Evolutionary conservation across 192 early-diverging fungal species (phyloP).

Genomic region (Coemansia sp.): DNA sequence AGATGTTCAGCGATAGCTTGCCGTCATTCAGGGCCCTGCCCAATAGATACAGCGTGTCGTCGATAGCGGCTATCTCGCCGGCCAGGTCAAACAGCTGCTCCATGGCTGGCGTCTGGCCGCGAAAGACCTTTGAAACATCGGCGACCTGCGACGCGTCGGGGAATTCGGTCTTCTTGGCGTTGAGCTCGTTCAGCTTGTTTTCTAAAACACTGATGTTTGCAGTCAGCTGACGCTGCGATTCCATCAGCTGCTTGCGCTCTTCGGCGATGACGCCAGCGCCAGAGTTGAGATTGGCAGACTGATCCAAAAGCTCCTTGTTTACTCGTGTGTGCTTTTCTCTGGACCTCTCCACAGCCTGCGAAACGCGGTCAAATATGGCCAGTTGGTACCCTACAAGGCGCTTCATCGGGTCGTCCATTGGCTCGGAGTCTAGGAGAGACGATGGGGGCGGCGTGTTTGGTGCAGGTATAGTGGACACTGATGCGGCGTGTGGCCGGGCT

Average conservation of each 20-base stretch:
- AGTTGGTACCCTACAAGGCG: conserved; percentile 58
- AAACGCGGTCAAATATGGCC: conserved; percentile 63
- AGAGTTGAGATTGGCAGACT: conserved; percentile 70
- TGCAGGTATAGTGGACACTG: conserved; percentile 7
- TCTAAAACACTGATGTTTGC: conserved; percentile 67
- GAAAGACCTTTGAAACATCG: conserved; percentile 30
- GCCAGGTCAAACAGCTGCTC: conserved; percentile 83
- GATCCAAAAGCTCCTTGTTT: conserved; percentile 66
- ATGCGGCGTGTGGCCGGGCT: not conserved
- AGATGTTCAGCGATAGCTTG: conserved; percentile 66
- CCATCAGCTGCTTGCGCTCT: conserved; percentile 60
- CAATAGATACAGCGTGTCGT: conserved; percentile 83
- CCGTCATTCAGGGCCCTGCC: conserved; percentile 77
- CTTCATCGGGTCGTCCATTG: conserved; percentile 53
- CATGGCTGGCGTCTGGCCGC: conserved; percentile 29
- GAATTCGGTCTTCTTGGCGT: conserved; percentile 43
- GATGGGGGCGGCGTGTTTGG: conserved; percentile 13
- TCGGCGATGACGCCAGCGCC: conserved; percentile 66
- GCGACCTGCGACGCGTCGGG: conserved; percentile 30
- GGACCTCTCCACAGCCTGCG: conserved; percentile 57
- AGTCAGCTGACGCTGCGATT: conserved; percentile 62
- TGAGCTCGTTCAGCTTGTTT: conserved; percentile 60
- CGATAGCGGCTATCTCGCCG: conserved; percentile 85
- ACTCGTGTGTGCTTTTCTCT: conserved; percentile 60
- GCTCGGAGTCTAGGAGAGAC: conserved; percentile 44